phyloP scores from a whole-genome alignment of 2,329 filamentous ascomycete genomes.

The Zarea fungicola region DNA sequence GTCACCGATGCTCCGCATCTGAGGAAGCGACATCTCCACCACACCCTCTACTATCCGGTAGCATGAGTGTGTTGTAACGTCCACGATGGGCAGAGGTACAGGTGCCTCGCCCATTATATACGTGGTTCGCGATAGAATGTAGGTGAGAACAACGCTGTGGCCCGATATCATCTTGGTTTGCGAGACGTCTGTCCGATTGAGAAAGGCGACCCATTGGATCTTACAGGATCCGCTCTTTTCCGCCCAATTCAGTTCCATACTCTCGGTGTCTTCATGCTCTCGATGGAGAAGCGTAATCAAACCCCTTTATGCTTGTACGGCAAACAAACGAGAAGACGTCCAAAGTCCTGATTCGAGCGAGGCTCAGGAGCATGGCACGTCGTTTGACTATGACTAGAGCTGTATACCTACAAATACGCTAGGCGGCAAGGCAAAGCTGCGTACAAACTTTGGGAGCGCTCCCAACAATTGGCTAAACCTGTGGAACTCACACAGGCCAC shows the following conservation, averaged over 20 bases:
- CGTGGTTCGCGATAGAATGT: slow-evolving; percentile 1
- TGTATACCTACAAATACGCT: not conserved
- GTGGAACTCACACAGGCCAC: not conserved
- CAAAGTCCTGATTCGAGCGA: slow-evolving; percentile 1
- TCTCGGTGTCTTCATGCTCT: slow-evolving; percentile 2
- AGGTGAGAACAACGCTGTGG: not conserved
- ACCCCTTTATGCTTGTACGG: not conserved
- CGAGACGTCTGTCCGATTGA: not conserved
- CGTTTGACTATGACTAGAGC: not conserved
- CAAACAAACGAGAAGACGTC: not conserved
- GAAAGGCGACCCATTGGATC: slow-evolving; percentile 1
- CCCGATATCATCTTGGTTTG: slow-evolving; percentile 2
- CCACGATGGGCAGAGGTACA: not conserved
- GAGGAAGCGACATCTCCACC: not conserved
- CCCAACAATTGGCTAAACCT: not conserved
- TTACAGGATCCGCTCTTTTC: not conserved
- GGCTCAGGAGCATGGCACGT: not conserved
- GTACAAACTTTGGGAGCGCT: slow-evolving; percentile 2
- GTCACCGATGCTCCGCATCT: not conserved
- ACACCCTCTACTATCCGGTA: not conserved
- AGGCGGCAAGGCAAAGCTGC: slow-evolving; percentile 2
- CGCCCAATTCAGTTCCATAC: not conserved
- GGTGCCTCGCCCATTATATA: not conserved
- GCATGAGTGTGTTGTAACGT: not conserved
- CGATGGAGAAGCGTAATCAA: slow-evolving; percentile 1